Percentiles rank a stretch among this genome's conserved stretches.
Evolutionary conservation across 495 filamentous ascomycete species (phyloP).

Genomic region (Podospora anserina): DNA sequence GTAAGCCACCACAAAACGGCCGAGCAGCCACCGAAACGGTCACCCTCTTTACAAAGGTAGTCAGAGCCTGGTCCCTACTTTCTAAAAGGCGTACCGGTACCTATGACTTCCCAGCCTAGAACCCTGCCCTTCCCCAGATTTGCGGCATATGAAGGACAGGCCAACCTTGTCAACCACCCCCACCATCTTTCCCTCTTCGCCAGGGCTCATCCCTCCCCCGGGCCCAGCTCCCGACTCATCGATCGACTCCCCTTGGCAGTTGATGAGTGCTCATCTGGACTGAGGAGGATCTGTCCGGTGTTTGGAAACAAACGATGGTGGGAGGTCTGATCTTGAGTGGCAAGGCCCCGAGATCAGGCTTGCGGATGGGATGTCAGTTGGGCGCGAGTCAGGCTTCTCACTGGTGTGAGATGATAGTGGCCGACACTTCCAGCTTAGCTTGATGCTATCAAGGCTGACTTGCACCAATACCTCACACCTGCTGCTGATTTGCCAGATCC

Average conservation of each 20-base stretch:
- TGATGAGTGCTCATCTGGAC: background rate
- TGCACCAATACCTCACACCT: no score
- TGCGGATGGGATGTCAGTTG: background rate
- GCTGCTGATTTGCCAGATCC: no score
- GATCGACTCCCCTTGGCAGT: background rate
- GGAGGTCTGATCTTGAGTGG: background rate
- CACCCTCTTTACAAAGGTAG: background rate
- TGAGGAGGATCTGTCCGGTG: background rate
- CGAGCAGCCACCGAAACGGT: no score
- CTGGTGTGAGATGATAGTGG: background rate
- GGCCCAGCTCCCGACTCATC: background rate
- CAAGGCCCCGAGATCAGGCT: background rate
- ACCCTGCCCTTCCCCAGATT: background rate
- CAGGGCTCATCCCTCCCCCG: background rate
- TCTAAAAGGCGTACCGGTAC: background rate
- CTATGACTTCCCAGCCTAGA: background rate
- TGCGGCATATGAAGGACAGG: background rate
- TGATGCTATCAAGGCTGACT: no score
- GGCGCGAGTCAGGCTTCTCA: background rate
- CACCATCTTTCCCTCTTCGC: background rate
- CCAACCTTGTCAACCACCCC: background rate
- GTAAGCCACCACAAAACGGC: no score
- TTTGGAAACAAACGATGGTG: background rate
- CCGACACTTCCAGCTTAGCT: background rate
- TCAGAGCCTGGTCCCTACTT: background rate